phyloP scores from a whole-genome alignment of 2,329 filamentous ascomycete genomes.

The Neodidymelliopsis sp. region DNA sequence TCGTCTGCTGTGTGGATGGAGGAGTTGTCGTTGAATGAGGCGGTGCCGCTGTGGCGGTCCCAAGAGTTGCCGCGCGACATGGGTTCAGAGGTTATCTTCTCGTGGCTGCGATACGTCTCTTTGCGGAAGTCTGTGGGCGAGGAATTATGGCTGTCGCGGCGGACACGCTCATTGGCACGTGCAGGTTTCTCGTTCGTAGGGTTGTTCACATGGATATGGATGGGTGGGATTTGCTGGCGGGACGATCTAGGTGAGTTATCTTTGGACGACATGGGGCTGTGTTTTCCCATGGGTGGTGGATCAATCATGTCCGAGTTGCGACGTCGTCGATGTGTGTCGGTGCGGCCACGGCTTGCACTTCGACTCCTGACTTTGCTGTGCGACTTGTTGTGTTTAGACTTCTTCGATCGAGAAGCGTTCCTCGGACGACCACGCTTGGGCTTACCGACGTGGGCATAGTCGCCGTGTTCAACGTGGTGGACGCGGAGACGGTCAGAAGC shows the following conservation, averaged over 20 bases:
- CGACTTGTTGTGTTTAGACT: slow-evolving; percentile 18
- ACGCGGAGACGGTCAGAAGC: slow-evolving; percentile 23
- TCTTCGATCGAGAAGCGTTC: slow-evolving; percentile 18
- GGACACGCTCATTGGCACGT: slow-evolving; percentile 13
- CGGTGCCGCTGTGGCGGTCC: slow-evolving; percentile 32
- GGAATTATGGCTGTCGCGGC: slow-evolving; percentile 17
- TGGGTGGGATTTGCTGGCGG: slow-evolving; percentile 23
- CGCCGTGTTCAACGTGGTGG: slow-evolving; percentile 29
- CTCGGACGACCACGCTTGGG: slow-evolving; percentile 25
- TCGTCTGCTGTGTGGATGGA: slow-evolving; percentile 32
- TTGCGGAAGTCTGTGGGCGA: slow-evolving; percentile 20
- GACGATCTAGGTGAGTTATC: slow-evolving; percentile 28
- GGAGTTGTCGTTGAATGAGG: slow-evolving; percentile 24
- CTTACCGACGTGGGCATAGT: slow-evolving; percentile 24
- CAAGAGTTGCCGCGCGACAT: slow-evolving; percentile 31
- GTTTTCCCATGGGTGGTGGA: slow-evolving; percentile 26
- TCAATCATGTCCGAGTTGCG: slow-evolving; percentile 22
- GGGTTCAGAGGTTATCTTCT: slow-evolving; percentile 14
- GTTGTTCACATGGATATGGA: slow-evolving; percentile 31
- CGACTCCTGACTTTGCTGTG: slow-evolving; percentile 21
- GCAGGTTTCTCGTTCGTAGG: slow-evolving; percentile 23
- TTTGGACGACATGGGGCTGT: slow-evolving; percentile 25
- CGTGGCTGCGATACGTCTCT: slow-evolving; percentile 18
- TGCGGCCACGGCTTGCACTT: slow-evolving; percentile 19
- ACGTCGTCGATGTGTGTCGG: slow-evolving; percentile 21